Evolutionary conservation across 1,139 yeast species (phyloP).

Genomic region (Sugiyamaella pinicola): DNA sequence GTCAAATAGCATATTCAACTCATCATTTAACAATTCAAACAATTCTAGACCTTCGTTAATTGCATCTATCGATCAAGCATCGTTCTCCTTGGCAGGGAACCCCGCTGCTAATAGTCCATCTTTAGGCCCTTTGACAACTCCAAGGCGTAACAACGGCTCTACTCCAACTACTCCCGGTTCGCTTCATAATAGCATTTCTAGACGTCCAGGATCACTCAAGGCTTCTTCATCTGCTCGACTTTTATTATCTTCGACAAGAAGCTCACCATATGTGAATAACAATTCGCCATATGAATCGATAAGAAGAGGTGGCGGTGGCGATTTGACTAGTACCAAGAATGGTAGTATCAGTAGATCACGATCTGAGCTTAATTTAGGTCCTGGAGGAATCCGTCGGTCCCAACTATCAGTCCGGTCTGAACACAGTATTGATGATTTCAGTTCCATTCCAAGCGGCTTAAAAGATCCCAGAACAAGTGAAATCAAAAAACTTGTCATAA

Average conservation of each 20-base stretch:
- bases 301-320: neutral
- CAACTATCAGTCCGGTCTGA: constrained; percentile 11
- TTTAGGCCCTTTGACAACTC: constrained; percentile 28
- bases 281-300: constrained; percentile 5
- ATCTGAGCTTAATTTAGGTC: constrained; percentile 20
- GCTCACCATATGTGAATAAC: constrained; percentile 14
- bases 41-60: constrained; percentile 19
- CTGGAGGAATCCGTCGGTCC: neutral
- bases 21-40: constrained; percentile 12
- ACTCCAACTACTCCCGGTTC: constrained; percentile 18
- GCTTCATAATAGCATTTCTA: constrained; percentile 4
- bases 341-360: constrained; percentile 15
- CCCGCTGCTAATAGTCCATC: constrained; percentile 22
- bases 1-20: constrained; percentile 22
- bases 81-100: constrained; percentile 54
- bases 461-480: constrained; percentile 17
- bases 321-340: neutral
- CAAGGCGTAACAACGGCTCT: constrained; percentile 18
- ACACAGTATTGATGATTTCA: constrained; percentile 23
- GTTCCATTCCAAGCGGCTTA: constrained; percentile 12
- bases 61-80: constrained; percentile 59
- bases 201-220: constrained; percentile 16
- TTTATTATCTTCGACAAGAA: constrained; percentile 13
- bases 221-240: constrained; percentile 17
- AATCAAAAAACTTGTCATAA: constrained; percentile 41